Evolutionary conservation across 805 yeast genomes (phyloP), one percentile per base, ranked within the genome.

Genomic region (Ogataea paraovalis): DNA sequence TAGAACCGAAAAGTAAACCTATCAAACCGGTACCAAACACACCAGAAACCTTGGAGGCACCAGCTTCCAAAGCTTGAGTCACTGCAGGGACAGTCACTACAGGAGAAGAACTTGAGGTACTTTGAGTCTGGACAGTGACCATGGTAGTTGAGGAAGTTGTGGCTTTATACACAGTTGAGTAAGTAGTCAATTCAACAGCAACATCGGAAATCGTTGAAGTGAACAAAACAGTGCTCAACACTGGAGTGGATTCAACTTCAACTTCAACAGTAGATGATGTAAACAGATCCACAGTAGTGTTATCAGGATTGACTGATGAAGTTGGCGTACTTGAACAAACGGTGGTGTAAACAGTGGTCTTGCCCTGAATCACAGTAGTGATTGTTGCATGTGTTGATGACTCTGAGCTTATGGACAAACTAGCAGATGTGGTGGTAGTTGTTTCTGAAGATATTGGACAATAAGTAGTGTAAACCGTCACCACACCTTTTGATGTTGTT

Each of bases 181-280:
- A 56, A 1, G 64, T 59, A 20, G 66, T 61, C 48, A 60, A 51
- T 25, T 50, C 56, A 30, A 60, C 64, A 9, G 60, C 50, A 21
- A 56, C 51, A 23, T 47, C 53, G n/a, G 61, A 58, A 41, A 58
- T 52, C 28, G 54, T 53, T 18, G 64, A 50, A n/a, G 64, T 59
- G 58, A 55, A 60, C 14, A 55, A 58, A 9, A 48, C 36, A 0
- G 55, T 49, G 42, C 53, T 51, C 20, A 52, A 43, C 2, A 48
- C 36, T 19, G 53, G 44, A 3, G 53, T 42, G 9, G 48, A 39
- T 46, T 56, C 57, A 22, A 50, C 45, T n/a, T 55, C 54, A 12
- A 54, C 48, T 9, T 56, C 43, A 16, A 58, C 60, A 1, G 56
- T 53, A 5, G 60, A 50, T 3, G 56, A 47, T 20, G 48, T 39